phyloP scores from a whole-genome alignment of 768 basidiomycete genomes.

The Psilocybe cyanescens region DNA sequence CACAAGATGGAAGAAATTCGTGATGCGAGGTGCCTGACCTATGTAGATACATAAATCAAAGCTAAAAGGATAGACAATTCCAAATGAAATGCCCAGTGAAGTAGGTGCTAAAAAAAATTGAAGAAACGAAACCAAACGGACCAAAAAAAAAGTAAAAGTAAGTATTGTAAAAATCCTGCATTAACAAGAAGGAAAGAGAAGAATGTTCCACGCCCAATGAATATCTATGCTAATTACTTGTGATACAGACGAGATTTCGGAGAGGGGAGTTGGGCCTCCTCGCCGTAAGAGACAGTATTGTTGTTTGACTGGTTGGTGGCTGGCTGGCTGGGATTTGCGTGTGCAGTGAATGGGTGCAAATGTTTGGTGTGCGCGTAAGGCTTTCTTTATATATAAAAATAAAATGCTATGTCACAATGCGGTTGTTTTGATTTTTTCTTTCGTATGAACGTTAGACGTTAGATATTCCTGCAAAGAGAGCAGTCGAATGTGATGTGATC shows the following conservation, averaged over 20 bases:
- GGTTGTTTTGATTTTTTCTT: neutral
- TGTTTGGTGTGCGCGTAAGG: constrained; percentile 13
- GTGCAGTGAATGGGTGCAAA: constrained; percentile 6
- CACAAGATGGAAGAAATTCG: constrained; percentile 9
- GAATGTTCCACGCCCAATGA: constrained; percentile 17
- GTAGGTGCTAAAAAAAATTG: neutral
- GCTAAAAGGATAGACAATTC: constrained; percentile 12
- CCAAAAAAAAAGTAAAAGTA: constrained; percentile 4
- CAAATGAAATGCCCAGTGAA: constrained; percentile 2
- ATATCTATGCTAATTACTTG: constrained; percentile 25
- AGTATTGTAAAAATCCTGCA: constrained; percentile 17
- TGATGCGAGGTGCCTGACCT: constrained; percentile 6
- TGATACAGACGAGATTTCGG: constrained; percentile 18
- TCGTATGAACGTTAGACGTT: constrained; percentile 41
- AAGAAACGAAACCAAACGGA: neutral
- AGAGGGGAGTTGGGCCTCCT: neutral
- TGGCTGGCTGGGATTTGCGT: neutral
- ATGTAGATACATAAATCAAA: constrained; percentile 25
- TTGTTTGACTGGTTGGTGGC: neutral
- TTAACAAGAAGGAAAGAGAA: constrained; percentile 15
- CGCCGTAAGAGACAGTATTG: neutral
- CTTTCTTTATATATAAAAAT: constrained; percentile 4
- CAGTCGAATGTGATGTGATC: constrained; percentile 78
- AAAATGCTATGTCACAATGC: constrained; percentile 23
- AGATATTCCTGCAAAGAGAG: constrained; percentile 85